phyloP scores from a whole-genome alignment of 768 basidiomycete species.

The Tricholomella constricta region DNA sequence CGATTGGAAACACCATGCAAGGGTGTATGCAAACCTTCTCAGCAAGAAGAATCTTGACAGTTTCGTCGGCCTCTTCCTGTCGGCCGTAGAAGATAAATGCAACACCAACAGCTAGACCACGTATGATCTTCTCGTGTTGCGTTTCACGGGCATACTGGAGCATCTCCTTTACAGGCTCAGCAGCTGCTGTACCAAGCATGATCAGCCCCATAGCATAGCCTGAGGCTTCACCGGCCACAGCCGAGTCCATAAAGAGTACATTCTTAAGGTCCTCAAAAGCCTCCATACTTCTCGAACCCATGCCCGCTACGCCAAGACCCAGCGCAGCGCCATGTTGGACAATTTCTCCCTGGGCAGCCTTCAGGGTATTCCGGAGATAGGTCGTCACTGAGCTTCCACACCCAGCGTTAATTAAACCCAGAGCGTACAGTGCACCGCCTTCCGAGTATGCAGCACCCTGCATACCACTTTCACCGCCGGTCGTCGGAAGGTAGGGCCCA shows the following conservation, averaged over 20 bases:
- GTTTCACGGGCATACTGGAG: constrained; percentile 94
- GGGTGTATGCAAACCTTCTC: constrained; percentile 68
- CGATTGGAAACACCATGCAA: background rate
- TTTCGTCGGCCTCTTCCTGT: constrained; percentile 90
- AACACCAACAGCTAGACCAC: constrained; percentile 89
- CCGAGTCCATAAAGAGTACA: constrained; percentile 90
- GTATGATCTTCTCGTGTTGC: constrained; percentile 98
- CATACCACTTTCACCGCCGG: constrained; percentile 72
- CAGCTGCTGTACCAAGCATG: constrained; percentile 92
- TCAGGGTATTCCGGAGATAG: constrained; percentile 81
- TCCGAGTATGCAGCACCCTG: constrained; percentile 87
- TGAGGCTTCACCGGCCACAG: constrained; percentile 92
- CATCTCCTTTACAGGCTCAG: constrained; percentile 88
- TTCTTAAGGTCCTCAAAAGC: constrained; percentile 92
- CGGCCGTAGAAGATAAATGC: constrained; percentile 92
- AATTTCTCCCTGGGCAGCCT: constrained; percentile 75
- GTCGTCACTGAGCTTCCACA: constrained; percentile 76
- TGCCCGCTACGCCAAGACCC: constrained; percentile 93
- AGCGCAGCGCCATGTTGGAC: constrained; percentile 97
- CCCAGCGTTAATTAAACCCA: constrained; percentile 93
- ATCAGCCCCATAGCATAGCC: constrained; percentile 98
- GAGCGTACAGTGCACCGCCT: constrained; percentile 93
- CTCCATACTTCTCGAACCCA: constrained; percentile 88
- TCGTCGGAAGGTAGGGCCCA: constrained; percentile 88
- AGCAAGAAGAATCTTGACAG: constrained; percentile 71